Conservation (phyloP, 352 stramenopile genomes). For the Pythium oligandrum region DNA sequence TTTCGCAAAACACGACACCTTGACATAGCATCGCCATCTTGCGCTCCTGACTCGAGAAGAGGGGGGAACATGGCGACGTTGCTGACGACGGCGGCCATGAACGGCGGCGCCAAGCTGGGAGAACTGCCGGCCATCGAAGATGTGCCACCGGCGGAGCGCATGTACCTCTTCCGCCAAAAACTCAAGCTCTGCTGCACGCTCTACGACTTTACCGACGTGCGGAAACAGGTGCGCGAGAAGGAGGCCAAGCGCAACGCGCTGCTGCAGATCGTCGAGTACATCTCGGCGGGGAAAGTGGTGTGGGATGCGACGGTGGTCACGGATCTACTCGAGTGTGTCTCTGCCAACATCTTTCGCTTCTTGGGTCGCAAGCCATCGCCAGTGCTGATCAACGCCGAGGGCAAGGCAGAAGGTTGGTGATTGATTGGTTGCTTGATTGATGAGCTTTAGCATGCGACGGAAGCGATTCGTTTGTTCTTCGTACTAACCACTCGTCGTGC, state of each 20-base stretch:
- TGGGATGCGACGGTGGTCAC: constrained; percentile 45
- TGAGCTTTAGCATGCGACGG: no score
- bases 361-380: constrained; percentile 58
- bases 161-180: constrained; percentile 65
- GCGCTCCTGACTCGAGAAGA: no score
- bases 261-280: constrained; percentile 97
- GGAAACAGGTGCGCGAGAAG: constrained; percentile 60
- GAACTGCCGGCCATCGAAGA: constrained; percentile 55
- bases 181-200: constrained; percentile 55
- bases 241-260: constrained; percentile 94
- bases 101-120: constrained; percentile 28
- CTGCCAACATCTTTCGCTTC: constrained; percentile 89
- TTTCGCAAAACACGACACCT: no score
- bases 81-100: background rate
- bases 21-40: no score
- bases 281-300: constrained; percentile 77
- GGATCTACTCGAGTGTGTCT: constrained; percentile 69
- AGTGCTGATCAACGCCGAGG: constrained; percentile 63
- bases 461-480: no score
- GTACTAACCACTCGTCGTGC: no score
- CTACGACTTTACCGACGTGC: constrained; percentile 55
- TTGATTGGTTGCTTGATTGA: background rate
- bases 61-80: background rate
- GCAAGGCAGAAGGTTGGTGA: constrained; percentile 39
- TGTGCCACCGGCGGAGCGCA: constrained; percentile 43